Evolutionary conservation across 2,329 filamentous ascomycete species (phyloP), one percentile per base, ranked within the genome.

Genomic region (Venturia aucupariae): DNA sequence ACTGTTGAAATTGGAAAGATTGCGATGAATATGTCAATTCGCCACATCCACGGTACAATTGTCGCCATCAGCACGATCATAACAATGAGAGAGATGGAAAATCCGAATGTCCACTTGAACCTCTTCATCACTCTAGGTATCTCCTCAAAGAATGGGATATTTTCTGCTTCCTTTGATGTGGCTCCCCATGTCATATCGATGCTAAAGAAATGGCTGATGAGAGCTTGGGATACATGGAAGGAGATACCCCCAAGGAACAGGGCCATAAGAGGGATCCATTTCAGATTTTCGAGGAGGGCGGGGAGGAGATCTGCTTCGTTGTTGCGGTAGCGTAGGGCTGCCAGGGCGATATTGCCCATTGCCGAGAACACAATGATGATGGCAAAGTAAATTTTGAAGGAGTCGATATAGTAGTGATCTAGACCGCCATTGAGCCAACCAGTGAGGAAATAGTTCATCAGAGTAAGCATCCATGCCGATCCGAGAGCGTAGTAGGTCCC

Each of bases 401-500:
- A 88, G 76, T 90, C 87, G 69, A 90, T 80, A 73, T 91, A 91
- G 80, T 89, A 92, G 75, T 90, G 87, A 75, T 92, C 89, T 24
- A 92, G 82, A 72, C 87, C 87, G 60, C 86, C 88, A 72, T 89
- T 90, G 77, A 83, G 88, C 86, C 87, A 91, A 66, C 89, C 89
- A 68, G 88, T 84, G 51, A 89, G 76, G 75, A 91, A 90, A 77
- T 90, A 92, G 77, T 91, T 91, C 73, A 81, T 79, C 7, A 85
- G 79, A 1, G 88, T 90, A 77, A 90, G 81, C 71, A 90, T 80
- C 87, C 88, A 91, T 30, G 88, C 86, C 8, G 87, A 87, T 35
- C 84, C 89, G 66, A 92, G 88, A 67, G 89, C 89, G 73, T 90
- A 91, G 77, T 92, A 91, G 2, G 89, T 91, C 60, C 88, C 89